Evolutionary conservation across 257 asterid species (phyloP), one percentile per base, ranked within the genome.

Genomic region (Cordia subcordata): DNA sequence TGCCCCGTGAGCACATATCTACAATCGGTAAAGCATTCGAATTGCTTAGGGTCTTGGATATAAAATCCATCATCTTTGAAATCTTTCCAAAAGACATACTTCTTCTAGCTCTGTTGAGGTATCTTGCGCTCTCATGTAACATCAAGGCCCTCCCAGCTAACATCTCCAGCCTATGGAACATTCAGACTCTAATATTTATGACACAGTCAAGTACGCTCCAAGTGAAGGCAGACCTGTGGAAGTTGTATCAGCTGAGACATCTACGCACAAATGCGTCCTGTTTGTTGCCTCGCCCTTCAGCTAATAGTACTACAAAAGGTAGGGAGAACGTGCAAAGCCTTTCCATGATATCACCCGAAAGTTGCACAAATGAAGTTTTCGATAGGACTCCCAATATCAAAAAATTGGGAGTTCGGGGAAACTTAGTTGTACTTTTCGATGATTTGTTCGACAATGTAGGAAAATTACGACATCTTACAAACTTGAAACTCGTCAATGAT

Each of bases 231-330:
- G 83, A 82, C 53, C 12, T 85, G 19, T 80, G 85, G 90, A 76
- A 70, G 65, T 64, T 82, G 94, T 69, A 73, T 37, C 86, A 69
- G 32, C 65, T 85, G 21, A 78, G 90, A 54, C 90, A 82, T 32
- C 44, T 82, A 3, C 76, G 73, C 47, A 68, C 79, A 4, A 77
- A 77, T 8, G 81, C 85, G 15, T 73, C 84, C 4, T 32, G 80
- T 15, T 8, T 3, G 44, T 49, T 83, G 51, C 77, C 65, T 51
- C 39, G 5, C 19, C 47, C 40, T 13, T 49, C 11, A 65, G 22
- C n/a, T 45, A 53, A 44, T n/a, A n/a, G n/a, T 15, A 15, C 39
- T 13, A 57, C 51, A 16, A 58, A 21, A 72, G 66, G 16, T 51
- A 23, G 11, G 53, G 60, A 64, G 49, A 81, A 68, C 40, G 68